phyloP scores from a whole-genome alignment of 805 yeast species.

The Saccharomyces eubayanus region DNA sequence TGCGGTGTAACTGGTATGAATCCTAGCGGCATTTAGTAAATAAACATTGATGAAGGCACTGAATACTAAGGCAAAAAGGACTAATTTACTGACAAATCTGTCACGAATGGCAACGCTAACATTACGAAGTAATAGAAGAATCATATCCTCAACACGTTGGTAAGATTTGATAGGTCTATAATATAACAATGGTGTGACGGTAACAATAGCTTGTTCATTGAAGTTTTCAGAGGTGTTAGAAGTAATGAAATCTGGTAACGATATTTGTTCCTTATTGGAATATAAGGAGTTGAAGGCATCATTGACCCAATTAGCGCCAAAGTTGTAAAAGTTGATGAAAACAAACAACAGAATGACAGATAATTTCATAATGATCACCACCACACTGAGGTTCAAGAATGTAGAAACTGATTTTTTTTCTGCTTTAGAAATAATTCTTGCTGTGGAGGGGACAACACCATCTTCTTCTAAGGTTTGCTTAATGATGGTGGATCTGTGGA shows the following conservation, averaged over 20 bases:
- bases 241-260: constrained; percentile 34
- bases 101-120: constrained; percentile 69
- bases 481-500: constrained; percentile 71
- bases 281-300: constrained; percentile 32
- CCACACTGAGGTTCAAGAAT: constrained; percentile 31
- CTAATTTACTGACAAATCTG: constrained; percentile 66
- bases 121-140: constrained; percentile 32
- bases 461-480: constrained; percentile 85
- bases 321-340: constrained; percentile 56
- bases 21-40: constrained; percentile 76
- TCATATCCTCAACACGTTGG: constrained; percentile 51
- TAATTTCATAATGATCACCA: constrained; percentile 50
- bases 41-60: constrained; percentile 78
- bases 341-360: constrained; percentile 50
- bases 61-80: constrained; percentile 62
- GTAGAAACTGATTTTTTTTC: constrained; percentile 17
- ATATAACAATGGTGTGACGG: constrained; percentile 48
- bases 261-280: constrained; percentile 31
- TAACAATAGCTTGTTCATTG: constrained; percentile 43
- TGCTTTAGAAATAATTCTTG: constrained; percentile 51
- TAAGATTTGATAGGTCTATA: constrained; percentile 50
- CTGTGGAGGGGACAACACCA: constrained; percentile 69
- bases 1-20: constrained; percentile 38
- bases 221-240: constrained; percentile 25
- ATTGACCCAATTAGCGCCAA: constrained; percentile 67